phyloP scores from a whole-genome alignment of 345 rosid species.

The Pseudoturritis turrita region DNA sequence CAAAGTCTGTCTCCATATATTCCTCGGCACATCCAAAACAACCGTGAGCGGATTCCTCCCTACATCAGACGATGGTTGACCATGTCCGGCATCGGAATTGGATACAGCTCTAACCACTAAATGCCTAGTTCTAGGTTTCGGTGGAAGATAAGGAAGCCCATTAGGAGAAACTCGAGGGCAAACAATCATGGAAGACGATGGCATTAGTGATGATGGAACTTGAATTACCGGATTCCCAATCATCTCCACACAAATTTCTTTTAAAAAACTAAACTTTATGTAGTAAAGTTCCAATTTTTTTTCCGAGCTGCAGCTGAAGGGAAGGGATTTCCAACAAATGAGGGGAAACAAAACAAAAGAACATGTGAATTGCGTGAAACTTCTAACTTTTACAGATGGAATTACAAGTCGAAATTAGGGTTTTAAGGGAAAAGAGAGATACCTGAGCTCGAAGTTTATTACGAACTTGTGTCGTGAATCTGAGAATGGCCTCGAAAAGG shows the following conservation, averaged over 20 bases:
- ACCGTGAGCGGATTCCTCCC: constrained; percentile 52
- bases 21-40: constrained; percentile 63
- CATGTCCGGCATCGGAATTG: constrained; percentile 42
- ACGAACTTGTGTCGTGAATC: constrained; percentile 25
- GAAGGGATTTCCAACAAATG: background rate
- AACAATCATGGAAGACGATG: constrained; percentile 40
- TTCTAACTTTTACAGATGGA: constrained; percentile 2
- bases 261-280: constrained; percentile 7
- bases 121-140: constrained; percentile 40
- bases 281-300: constrained; percentile 3
- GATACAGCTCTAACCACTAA: constrained; percentile 46
- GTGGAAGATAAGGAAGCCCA: constrained; percentile 51
- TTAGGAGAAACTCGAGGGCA: constrained; percentile 31
- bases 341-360: background rate
- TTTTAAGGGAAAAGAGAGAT: background rate
- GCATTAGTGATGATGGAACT: constrained; percentile 41
- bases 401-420: constrained; percentile 6
- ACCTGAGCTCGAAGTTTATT: constrained; percentile 25
- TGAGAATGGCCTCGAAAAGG: constrained; percentile 18
- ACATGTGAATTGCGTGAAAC: constrained; percentile 21
- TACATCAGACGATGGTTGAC: constrained; percentile 43
- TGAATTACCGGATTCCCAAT: constrained; percentile 41
- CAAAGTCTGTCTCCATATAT: constrained; percentile 75
- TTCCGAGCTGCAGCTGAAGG: constrained; percentile 12
- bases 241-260: constrained; percentile 38